Percentiles rank a stretch among this genome's conserved stretches.
These are phyloP conservation scores for Inga oerstediana DNA, from an alignment of 306 rosid species.

Conservation along the genomic window DNA sequence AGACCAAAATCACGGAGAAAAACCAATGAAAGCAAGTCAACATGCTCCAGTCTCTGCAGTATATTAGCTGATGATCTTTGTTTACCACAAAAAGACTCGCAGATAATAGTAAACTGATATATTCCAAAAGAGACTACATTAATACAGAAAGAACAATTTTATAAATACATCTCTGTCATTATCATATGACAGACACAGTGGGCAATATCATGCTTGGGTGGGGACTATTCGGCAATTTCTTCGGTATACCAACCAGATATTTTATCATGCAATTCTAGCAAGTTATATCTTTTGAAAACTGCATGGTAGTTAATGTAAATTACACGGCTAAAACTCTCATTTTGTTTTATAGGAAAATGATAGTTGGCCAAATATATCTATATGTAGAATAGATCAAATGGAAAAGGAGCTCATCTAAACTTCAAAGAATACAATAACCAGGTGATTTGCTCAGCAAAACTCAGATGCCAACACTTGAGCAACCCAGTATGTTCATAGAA, in stretches of 20 bases:
- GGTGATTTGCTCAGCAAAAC: conserved; percentile 2
- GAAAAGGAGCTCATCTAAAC: conserved; percentile 12
- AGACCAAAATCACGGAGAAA: conserved; percentile 24
- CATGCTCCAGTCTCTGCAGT: conserved; percentile 9
- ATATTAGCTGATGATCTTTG: conserved; percentile 4
- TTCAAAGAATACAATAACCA: conserved; percentile 9
- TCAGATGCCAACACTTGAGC: conserved; percentile 13
- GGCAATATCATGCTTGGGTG: conserved; percentile 18
- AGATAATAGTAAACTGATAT: conserved; percentile 6
- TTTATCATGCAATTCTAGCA: conserved; percentile 18
- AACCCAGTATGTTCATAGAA: conserved; percentile 21
- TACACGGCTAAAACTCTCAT: conserved; percentile 7
- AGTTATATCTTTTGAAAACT: conserved; percentile 28
- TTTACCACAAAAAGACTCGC: conserved; percentile 28
- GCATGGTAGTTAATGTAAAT: not conserved
- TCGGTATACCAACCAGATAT: not conserved
- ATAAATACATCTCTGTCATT: not conserved
- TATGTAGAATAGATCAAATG: not conserved
- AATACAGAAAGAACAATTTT: not conserved
- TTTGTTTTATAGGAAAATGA: not conserved
- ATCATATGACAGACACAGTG: not conserved
- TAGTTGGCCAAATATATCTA: not conserved
- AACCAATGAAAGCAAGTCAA: conserved; percentile 18
- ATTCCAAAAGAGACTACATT: conserved; percentile 16
- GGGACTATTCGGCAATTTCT: conserved; percentile 26